Base-by-base conservation (phyloP, 1,284 basidiomycete species). In the Fomes fomentarius region DNA sequence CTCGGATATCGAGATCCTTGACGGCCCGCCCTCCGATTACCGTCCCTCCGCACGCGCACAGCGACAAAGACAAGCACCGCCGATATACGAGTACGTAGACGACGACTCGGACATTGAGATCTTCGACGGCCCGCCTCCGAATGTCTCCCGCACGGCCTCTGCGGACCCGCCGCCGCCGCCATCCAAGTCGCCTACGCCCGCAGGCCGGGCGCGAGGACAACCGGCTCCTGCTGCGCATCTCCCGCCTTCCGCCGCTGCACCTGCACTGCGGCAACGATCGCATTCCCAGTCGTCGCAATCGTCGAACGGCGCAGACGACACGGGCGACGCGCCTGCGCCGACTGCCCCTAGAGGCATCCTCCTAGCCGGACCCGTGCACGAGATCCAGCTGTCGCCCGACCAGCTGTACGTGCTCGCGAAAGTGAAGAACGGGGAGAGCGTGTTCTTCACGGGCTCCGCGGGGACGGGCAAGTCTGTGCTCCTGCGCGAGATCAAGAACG, bases 401-500 rank as follows among this genome's bases (percentile, higher is more conserved):
- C 88, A 91, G 64, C 74, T 76, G 54, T 68, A 73, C 26, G 81
- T 91, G 2, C 68, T 89, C 35, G 65, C 77, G 31, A 77, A 83
- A 22, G 81, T 88, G 11, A 72, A 78, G 40, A 72, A 75, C 10
- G 83, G 84, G 3, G 76, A 80, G 63, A 91, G 79, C 57, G 80
- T 92, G 7, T 93, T 93, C 74, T 93, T 92, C 74, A 93, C 91
- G 0, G 91, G 91, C 10, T 85, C 85, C 48, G 91, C 87, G 44
- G 86, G 94, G 50, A 97, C 95, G 8, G 95, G 96, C 47, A 98
- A 98, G 74, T 97, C 95, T 0, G 93, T 98, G 7, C 77, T 98
- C 2, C 78, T 98, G n/a, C 83, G 93, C 4, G 90, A 94, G 67
- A 95, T 97, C 58, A 96, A 98, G 67, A 77, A 78, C 68, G 68